Evolutionary conservation across 163 green algal genomes (phyloP), one percentile per base, ranked within the genome.

Genomic region (Scenedesmus sp.): DNA sequence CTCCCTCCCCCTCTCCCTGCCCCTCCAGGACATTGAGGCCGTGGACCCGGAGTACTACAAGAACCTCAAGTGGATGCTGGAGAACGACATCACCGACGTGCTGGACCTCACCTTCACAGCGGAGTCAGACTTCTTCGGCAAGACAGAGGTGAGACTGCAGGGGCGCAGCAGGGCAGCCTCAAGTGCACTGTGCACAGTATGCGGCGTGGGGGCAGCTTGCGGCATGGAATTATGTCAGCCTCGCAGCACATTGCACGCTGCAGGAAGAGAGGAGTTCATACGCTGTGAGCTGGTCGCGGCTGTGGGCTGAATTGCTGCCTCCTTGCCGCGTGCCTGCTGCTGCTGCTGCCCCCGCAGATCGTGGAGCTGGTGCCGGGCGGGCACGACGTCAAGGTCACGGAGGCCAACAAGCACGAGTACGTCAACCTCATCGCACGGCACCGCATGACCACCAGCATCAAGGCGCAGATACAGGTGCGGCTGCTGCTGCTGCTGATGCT

Each of bases 341-440:
- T 84, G 59, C 55, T 67, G 46, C 26, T 12, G 12, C 20, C 54
- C 4, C 0, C 70, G 73, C 83, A 93, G 76, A 59, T 91, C 60
- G 94, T 96, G 77, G 93, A 96, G 91, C 92, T 96, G 88, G 94
- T 95, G 67, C 91, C 93, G 56, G 94, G 96, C 10, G 98, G 98
- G 66, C 94, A 95, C 23, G 94, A 97, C 91, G 95, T 99, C 84
- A 95, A 96, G 89, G 97, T 99, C 6, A 99, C 97, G 7, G 97
- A 99, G 91, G 95, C 95, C 79, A 99, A 99, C 96, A 99, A 99
- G 96, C 92, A 94, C 59, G 97, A 99, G 90, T 99, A 99, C 93
- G 98, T 99, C 67, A 96, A 99, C 93, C 95, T 99, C 54, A 95
- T 99, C 59, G 97, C 98, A 0, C 94, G 97, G 12, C 97, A 99